Conservation (phyloP, 78 protist species). For the Protostelium mycophagum region DNA sequence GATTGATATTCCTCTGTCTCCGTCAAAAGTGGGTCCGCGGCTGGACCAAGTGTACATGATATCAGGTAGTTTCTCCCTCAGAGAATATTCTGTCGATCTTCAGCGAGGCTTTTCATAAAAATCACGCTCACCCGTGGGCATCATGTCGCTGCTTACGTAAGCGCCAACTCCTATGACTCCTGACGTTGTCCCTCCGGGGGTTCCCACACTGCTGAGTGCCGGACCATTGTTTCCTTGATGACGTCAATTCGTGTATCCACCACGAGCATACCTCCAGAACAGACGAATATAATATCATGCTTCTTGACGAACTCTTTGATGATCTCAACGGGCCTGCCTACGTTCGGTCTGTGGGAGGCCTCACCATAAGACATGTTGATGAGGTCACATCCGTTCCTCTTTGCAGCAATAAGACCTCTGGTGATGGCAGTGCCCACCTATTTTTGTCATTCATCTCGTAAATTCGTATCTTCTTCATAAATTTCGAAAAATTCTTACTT, state of each 20-base stretch:
- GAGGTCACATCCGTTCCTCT: slow-evolving; percentile 19
- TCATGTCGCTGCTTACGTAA: slow-evolving; percentile 19
- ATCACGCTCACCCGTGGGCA: too few species aligned
- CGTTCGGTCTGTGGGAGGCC: not conserved
- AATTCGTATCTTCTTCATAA: too few species aligned
- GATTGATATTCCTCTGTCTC: slow-evolving; percentile 33
- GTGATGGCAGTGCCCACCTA: slow-evolving; percentile 57
- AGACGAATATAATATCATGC: slow-evolving; percentile 28
- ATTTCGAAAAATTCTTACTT: too few species aligned
- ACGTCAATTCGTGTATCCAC: not conserved
- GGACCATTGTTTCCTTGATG: slow-evolving; percentile 62
- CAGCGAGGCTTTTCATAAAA: too few species aligned
- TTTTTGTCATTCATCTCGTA: too few species aligned
- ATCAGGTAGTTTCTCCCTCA: slow-evolving; percentile 10
- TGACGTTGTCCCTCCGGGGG: slow-evolving; percentile 58
- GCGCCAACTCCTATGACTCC: slow-evolving; percentile 70
- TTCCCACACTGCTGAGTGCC: slow-evolving; percentile 52
- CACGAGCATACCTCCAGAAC: slow-evolving; percentile 2
- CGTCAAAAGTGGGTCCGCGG: slow-evolving; percentile 72
- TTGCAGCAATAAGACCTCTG: slow-evolving; percentile 46
- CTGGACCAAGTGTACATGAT: slow-evolving; percentile 70
- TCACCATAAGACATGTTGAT: slow-evolving; percentile 74
- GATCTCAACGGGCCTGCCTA: slow-evolving; percentile 17
- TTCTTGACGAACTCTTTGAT: slow-evolving; percentile 4
- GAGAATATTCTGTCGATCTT: slow-evolving; percentile 52